phyloP scores from a whole-genome alignment of 352 stramenopile genomes.

The Phytophthora rubi region DNA sequence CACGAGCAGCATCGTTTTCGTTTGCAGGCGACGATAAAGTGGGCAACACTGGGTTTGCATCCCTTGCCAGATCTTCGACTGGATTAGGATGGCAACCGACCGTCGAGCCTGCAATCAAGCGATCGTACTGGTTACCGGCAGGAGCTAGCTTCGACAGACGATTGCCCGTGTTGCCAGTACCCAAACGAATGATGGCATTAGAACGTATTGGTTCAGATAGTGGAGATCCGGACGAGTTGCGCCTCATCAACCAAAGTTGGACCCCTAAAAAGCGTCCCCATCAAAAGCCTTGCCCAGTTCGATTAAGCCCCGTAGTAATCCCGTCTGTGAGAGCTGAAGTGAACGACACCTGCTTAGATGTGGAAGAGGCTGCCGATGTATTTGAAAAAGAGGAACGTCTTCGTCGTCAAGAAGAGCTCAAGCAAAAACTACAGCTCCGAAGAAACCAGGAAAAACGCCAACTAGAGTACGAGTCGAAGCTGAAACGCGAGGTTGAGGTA shows the following conservation, averaged over 20 bases:
- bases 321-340: slow-evolving; percentile 8
- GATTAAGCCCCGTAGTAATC: slow-evolving; percentile 47
- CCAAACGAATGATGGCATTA: slow-evolving; percentile 34
- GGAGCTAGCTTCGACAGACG: slow-evolving; percentile 52
- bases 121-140: slow-evolving; percentile 76
- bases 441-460: slow-evolving; percentile 46
- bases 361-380: neutral
- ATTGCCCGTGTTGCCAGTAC: slow-evolving; percentile 46
- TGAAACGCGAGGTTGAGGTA: slow-evolving; percentile 48
- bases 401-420: slow-evolving; percentile 53
- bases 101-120: slow-evolving; percentile 47
- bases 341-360: neutral
- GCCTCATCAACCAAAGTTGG: slow-evolving; percentile 25
- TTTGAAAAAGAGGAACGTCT: slow-evolving; percentile 35
- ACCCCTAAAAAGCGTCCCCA: slow-evolving; percentile 54
- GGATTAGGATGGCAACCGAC: slow-evolving; percentile 26
- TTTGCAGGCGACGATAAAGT: slow-evolving; percentile 1
- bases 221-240: slow-evolving; percentile 18
- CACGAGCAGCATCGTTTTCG: slow-evolving; percentile 24
- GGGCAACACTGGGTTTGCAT: slow-evolving; percentile 7
- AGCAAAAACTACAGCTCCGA: slow-evolving; percentile 48
- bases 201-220: slow-evolving; percentile 6
- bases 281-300: slow-evolving; percentile 50
- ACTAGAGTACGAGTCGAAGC: slow-evolving; percentile 43
- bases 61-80: slow-evolving; percentile 26